Base-by-base conservation (phyloP, 2,329 filamentous ascomycete genomes). In the Fusarium sp. region DNA sequence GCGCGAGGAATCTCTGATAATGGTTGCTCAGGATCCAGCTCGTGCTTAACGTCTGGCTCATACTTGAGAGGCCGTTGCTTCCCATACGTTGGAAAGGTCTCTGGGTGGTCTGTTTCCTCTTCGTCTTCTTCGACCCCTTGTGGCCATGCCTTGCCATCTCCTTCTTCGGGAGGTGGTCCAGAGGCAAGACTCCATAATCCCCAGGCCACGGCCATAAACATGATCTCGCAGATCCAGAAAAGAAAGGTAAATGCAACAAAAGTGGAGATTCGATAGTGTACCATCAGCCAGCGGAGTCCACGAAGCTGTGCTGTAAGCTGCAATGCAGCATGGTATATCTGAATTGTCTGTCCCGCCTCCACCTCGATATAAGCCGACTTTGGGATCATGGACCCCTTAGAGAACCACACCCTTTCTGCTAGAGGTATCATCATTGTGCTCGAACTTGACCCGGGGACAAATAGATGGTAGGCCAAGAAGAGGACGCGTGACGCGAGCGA, bases 281-380 rank as follows among this genome's bases (percentile, higher is more conserved):
- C 96, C 93, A 99, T 97, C 64, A 95, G 77, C 90, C 93, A 96
- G 57, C 93, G 86, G 69, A 98, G 81, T 0, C 96, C 96, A 12
- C 88, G 87, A 72, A 98, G 91, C 62, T 91, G 88, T 6, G 96
- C 95, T 31, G 89, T 91, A 71, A 98, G 90, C 4, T 87, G 88
- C 36, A 97, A 87, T 16, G 83, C 84, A 5, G 90, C 91, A 22
- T 85, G 85, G 80, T 98, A 98, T 7, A 97, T 89, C 80, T 97
- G 94, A 78, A 98, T 87, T 5, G 85, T 85, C 74, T 91, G 87
- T 6, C 89, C 88, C 22, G 91, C 91, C 74, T 95, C 90, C 2
- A 97, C 82, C 78, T 97, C 94, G 1, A 91, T 77, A 36, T 87
- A 84, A 12, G 89, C 80, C 8, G 84, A 83, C 5, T 82, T 81